A percentile compares a stretch with the other conserved stretches of the same genome.
phyloP scores from a whole-genome alignment of 1,139 yeast genomes.

The Suhomyces anneliseae region DNA sequence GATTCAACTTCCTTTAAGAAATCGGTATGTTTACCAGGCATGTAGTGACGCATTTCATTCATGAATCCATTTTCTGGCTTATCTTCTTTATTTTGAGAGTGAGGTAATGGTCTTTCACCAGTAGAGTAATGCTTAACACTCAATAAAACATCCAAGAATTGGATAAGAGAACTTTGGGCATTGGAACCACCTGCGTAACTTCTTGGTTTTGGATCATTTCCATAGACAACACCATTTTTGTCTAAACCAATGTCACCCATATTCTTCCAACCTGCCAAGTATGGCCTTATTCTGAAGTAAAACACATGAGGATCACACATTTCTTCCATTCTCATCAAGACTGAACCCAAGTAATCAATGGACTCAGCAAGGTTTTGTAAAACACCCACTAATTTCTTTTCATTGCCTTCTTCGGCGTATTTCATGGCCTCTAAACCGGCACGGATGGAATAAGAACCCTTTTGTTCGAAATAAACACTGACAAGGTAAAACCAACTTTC shows the following conservation, averaged over 20 bases:
- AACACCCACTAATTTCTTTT: conserved; percentile 37
- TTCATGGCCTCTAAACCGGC: conserved; percentile 63
- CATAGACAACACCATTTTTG: conserved; percentile 76
- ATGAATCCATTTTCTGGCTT: conserved; percentile 58
- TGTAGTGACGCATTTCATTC: conserved; percentile 80
- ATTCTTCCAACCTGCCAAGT: conserved; percentile 90
- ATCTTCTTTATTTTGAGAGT: conserved; percentile 12
- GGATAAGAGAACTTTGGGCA: conserved; percentile 89
- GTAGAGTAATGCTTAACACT: conserved; percentile 78
- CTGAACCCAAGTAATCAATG: conserved; percentile 73
- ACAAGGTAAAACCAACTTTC: conserved; percentile 94
- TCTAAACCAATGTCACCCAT: conserved; percentile 84
- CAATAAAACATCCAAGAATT: conserved; percentile 75
- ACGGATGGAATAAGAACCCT: conserved; percentile 67
- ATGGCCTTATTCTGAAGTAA: conserved; percentile 84
- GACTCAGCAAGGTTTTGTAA: conserved; percentile 71
- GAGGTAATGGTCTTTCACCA: conserved; percentile 56
- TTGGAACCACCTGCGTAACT: conserved; percentile 87
- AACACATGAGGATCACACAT: conserved; percentile 94
- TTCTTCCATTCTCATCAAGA: conserved; percentile 82
- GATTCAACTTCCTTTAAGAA: conserved; percentile 62
- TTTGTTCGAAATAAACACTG: conserved; percentile 80
- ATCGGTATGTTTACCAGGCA: conserved; percentile 84
- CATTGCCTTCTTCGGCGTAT: conserved; percentile 32
- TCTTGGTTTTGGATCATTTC: conserved; percentile 59